phyloP scores from a whole-genome alignment of 1,284 basidiomycete genomes.

The Tilletia caries region DNA sequence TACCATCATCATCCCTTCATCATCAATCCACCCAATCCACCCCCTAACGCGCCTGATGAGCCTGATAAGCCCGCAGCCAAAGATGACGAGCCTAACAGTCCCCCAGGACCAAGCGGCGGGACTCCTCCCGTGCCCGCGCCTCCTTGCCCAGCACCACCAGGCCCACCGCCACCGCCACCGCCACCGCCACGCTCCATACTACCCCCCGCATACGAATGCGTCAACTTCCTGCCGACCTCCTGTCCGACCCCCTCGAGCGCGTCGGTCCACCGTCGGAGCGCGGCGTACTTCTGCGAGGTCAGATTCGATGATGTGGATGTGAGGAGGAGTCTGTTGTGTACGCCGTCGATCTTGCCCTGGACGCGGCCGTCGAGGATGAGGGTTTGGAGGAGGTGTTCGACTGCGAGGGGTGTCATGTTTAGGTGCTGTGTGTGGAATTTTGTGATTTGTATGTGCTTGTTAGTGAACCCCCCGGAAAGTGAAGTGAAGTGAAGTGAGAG shows the following conservation, averaged over 20 bases:
- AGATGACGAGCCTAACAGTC: not conserved
- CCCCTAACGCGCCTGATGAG: not conserved
- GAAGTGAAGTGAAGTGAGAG: not conserved
- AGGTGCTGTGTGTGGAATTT: slow-evolving; percentile 73
- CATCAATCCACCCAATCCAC: slow-evolving; percentile 10
- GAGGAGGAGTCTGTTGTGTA: slow-evolving; percentile 82
- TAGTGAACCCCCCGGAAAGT: slow-evolving; percentile 9
- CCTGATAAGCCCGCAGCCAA: not conserved
- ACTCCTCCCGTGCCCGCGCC: too few relatives aligned
- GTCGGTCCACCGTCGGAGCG: not conserved
- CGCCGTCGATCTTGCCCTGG: slow-evolving; percentile 91
- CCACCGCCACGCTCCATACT: not conserved
- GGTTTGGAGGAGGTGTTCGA: slow-evolving; percentile 86
- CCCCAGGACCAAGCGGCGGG: not conserved
- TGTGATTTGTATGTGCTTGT: slow-evolving; percentile 17
- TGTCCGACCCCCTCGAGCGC: not conserved
- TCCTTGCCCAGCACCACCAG: not conserved
- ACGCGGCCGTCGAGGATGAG: slow-evolving; percentile 93
- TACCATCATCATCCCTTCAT: not conserved
- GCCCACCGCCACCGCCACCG: not conserved
- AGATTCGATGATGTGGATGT: slow-evolving; percentile 57
- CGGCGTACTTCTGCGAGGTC: not conserved
- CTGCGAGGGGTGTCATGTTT: slow-evolving; percentile 79
- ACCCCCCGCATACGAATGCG: not conserved
- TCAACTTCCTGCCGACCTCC: not conserved